Conservation (phyloP, 179 eudicot species). For the Heliamphora pulchella region DNA sequence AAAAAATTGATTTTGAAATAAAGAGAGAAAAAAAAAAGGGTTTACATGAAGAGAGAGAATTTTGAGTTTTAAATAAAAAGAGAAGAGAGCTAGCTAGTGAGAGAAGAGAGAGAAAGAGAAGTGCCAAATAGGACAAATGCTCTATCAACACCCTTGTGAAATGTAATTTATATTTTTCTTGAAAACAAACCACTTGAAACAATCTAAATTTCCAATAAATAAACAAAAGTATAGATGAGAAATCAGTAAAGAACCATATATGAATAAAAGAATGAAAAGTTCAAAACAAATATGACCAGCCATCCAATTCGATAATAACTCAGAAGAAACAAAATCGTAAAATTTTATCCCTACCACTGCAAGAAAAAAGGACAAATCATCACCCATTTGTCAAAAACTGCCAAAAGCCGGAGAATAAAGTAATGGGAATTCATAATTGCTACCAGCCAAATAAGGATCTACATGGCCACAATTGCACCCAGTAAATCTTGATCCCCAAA, state of each 20-base stretch:
- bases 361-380: not conserved
- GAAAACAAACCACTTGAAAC: not conserved
- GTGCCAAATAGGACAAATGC: too few relatives aligned
- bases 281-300: too few relatives aligned
- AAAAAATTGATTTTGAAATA: too few relatives aligned
- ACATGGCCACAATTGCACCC: not conserved
- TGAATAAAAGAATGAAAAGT: not conserved
- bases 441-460: not conserved
- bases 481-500: not conserved
- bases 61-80: too few relatives aligned
- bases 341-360: not conserved
- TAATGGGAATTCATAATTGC: not conserved
- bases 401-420: not conserved
- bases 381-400: not conserved
- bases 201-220: not conserved
- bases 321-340: not conserved
- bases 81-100: too few relatives aligned
- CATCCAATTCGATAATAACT: not conserved
- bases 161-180: too few relatives aligned
- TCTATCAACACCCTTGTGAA: too few relatives aligned
- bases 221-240: not conserved
- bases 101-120: too few relatives aligned
- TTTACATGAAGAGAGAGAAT: too few relatives aligned
- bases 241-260: too few relatives aligned
- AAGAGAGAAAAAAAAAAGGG: too few relatives aligned